Evolutionary conservation across 108 stramenopile genomes (phyloP).

Genomic region (Nitzschia putrida): DNA sequence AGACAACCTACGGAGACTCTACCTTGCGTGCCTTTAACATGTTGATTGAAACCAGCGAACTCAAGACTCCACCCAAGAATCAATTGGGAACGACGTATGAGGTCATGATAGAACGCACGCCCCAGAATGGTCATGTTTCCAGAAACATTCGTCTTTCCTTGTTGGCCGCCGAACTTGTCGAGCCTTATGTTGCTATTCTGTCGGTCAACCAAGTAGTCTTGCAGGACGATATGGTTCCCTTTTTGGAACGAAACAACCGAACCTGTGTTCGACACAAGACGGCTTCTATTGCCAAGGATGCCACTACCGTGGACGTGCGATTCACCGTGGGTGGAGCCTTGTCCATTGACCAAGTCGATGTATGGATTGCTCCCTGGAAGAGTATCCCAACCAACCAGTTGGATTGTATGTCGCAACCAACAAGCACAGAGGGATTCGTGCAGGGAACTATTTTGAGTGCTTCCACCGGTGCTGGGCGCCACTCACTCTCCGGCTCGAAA

Average conservation of each 20-base stretch:
- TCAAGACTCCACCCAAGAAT: slow-evolving; percentile 57
- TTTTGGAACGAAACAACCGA: slow-evolving; percentile 9
- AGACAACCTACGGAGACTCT: slow-evolving; percentile 76
- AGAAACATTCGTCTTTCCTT: slow-evolving; percentile 88
- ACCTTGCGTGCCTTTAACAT: slow-evolving; percentile 90
- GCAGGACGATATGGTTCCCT: slow-evolving; percentile 61
- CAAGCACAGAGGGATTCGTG: slow-evolving; percentile 18
- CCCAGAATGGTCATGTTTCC: slow-evolving; percentile 82
- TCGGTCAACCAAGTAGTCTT: slow-evolving; percentile 51
- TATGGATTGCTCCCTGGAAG: slow-evolving; percentile 73
- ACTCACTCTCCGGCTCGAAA: slow-evolving; percentile 27
- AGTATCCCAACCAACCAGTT: slow-evolving; percentile 46
- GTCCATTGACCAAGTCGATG: slow-evolving; percentile 67
- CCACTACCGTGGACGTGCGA: slow-evolving; percentile 40
- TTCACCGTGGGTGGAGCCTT: slow-evolving; percentile 87
- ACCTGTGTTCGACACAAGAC: slow-evolving; percentile 23
- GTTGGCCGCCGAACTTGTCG: slow-evolving; percentile 78
- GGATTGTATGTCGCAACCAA: slow-evolving; percentile 58
- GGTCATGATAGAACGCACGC: slow-evolving; percentile 52
- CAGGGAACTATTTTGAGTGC: slow-evolving; percentile 16
- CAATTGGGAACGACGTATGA: slow-evolving; percentile 66
- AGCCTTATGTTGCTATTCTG: slow-evolving; percentile 83
- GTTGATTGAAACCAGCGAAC: slow-evolving; percentile 85
- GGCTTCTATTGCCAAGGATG: slow-evolving; percentile 34
- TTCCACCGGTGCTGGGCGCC: slow-evolving; percentile 33